Percentiles rank a stretch among this genome's conserved stretches.
Evolutionary conservation across 1,284 basidiomycete species (phyloP).

Genomic region (Apiotrichum sp.): DNA sequence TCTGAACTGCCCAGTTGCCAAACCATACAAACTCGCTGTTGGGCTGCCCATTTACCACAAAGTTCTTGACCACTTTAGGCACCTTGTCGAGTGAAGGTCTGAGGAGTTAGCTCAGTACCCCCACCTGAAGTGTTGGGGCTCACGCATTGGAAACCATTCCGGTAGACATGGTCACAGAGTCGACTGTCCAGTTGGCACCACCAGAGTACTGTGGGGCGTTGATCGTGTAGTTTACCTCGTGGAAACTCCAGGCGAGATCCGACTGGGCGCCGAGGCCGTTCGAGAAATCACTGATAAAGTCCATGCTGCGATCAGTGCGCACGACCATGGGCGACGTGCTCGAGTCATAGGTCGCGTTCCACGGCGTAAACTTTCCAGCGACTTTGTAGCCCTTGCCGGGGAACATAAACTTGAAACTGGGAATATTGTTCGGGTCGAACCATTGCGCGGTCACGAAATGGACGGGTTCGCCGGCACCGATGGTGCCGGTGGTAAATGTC

Average conservation of each 20-base stretch:
- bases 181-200: background rate
- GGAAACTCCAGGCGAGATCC: background rate
- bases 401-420: background rate
- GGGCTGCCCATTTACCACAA: background rate
- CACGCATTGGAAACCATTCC: slow-evolving; percentile 1
- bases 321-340: too few relatives aligned
- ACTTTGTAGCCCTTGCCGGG: background rate
- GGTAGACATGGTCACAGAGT: background rate
- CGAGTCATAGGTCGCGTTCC: background rate
- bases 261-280: too few relatives aligned
- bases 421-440: background rate
- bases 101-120: background rate
- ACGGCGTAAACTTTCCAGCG: background rate
- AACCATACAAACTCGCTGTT: background rate
- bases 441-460: background rate
- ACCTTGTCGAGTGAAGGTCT: background rate
- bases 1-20: background rate
- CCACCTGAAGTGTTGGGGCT: background rate
- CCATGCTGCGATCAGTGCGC: too few relatives aligned
- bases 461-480: background rate
- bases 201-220: background rate
- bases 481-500: background rate
- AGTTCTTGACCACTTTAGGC: background rate
- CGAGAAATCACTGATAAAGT: too few relatives aligned
- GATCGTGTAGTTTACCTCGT: background rate